These are phyloP conservation scores for Canariomyces notabilis DNA, from an alignment of 2,329 filamentous ascomycete species.

Conservation along the genomic window DNA sequence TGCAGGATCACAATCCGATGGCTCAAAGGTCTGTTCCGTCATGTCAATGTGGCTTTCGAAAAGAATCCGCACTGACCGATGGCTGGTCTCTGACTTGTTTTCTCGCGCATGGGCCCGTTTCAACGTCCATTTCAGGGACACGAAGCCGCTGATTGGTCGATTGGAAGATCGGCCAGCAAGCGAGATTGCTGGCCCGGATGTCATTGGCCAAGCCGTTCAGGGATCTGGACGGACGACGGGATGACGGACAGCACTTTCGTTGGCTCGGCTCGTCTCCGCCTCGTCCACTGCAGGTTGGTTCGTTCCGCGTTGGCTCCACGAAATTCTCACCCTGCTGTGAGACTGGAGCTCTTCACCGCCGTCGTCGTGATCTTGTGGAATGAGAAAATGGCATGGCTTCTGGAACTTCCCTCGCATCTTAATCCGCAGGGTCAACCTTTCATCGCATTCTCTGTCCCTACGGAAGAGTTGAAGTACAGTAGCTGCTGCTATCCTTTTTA, in stretches of 20 bases:
- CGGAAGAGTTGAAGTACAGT: not conserved
- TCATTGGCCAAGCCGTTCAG: conserved; percentile 12
- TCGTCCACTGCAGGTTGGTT: too few relatives aligned
- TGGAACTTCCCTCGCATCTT: not conserved
- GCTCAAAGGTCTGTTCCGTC: too few relatives aligned
- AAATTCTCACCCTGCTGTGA: too few relatives aligned
- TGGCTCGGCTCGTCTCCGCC: too few relatives aligned
- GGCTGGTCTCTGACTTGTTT: conserved; percentile 3
- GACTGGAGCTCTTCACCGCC: too few relatives aligned
- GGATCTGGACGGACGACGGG: not conserved
- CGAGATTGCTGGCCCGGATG: conserved; percentile 22
- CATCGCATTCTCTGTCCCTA: not conserved
- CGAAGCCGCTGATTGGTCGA: conserved; percentile 17
- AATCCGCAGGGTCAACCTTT: not conserved
- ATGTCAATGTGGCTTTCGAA: too few relatives aligned
- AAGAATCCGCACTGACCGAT: conserved; percentile 5
- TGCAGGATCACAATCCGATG: too few relatives aligned
- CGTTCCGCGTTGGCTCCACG: too few relatives aligned
- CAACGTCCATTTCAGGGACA: conserved; percentile 20
- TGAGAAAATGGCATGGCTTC: not conserved
- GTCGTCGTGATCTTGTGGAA: too few relatives aligned
- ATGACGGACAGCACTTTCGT: not conserved
- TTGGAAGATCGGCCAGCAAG: conserved; percentile 14
- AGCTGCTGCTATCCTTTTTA: too few relatives aligned
- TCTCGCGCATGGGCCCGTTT: conserved; percentile 8